Evolutionary conservation across 2,329 filamentous ascomycete genomes (phyloP).

Genomic region (Calonectria multiphialidica): DNA sequence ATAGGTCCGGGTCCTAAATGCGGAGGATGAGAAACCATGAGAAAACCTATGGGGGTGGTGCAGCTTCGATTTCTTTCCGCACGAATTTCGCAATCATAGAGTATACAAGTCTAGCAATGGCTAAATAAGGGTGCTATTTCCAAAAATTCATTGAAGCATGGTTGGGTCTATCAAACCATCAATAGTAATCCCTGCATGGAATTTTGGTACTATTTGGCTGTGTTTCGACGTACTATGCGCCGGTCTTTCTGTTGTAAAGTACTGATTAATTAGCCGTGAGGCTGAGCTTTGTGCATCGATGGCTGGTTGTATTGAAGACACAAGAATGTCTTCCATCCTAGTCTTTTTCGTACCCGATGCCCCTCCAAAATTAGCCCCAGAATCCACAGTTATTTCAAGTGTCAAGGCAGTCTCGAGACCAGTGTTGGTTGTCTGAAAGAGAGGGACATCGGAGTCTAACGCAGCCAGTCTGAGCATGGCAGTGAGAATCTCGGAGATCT

Average conservation of each 20-base stretch:
- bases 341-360: neutral
- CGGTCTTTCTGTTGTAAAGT: neutral
- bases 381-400: neutral
- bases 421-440: too few relatives aligned
- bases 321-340: slow-evolving; percentile 24
- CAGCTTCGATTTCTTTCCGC: neutral
- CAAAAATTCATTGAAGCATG: neutral
- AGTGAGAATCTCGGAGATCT: slow-evolving; percentile 21
- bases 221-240: neutral
- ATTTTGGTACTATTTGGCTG: neutral
- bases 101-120: neutral
- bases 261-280: neutral
- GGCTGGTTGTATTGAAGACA: slow-evolving; percentile 16
- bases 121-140: neutral
- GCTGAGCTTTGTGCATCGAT: slow-evolving; percentile 19
- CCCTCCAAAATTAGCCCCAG: neutral
- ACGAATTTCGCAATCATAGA: neutral
- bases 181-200: neutral
- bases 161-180: slow-evolving; percentile 19
- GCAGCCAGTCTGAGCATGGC: neutral
- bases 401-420: neutral
- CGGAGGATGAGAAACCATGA: neutral
- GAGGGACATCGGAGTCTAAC: neutral
- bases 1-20: neutral
- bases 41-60: neutral